These are phyloP conservation scores for Aspergillus sojae DNA, from an alignment of 2,329 filamentous ascomycete species.

Conservation along the genomic window DNA sequence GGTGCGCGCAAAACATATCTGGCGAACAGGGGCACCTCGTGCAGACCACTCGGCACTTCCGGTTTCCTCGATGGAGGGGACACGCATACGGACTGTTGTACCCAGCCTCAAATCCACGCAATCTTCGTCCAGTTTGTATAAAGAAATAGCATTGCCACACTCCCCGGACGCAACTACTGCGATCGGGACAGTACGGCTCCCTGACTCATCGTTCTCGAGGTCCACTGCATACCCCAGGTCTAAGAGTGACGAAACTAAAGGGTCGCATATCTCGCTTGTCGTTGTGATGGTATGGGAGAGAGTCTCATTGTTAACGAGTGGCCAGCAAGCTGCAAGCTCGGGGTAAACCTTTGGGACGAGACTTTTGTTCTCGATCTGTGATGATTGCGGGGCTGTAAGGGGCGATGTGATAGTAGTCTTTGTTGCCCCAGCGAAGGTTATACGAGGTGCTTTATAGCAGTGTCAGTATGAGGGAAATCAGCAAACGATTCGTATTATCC, in stretches of 20 bases:
- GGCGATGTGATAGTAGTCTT: conserved; percentile 30
- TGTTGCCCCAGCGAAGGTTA: conserved; percentile 37
- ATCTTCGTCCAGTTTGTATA: conserved; percentile 42
- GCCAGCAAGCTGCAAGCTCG: conserved; percentile 39
- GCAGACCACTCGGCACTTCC: conserved; percentile 54
- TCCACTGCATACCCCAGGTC: conserved; percentile 54
- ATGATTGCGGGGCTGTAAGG: conserved; percentile 14
- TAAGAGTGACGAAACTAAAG: conserved; percentile 45
- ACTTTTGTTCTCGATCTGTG: conserved; percentile 23
- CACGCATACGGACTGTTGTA: conserved; percentile 32
- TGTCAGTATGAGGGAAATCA: neutral
- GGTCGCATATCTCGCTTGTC: conserved; percentile 35
- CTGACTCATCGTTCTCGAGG: conserved; percentile 30
- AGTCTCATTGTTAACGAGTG: conserved; percentile 32
- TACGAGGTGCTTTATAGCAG: conserved; percentile 23
- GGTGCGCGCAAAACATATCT: conserved; percentile 55
- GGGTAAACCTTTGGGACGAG: conserved; percentile 34
- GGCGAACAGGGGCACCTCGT: conserved; percentile 54
- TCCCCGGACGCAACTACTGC: conserved; percentile 46
- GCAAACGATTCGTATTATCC: neutral
- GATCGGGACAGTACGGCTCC: conserved; percentile 36
- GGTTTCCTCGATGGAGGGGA: conserved; percentile 44
- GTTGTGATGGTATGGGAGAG: conserved; percentile 36
- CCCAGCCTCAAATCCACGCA: conserved; percentile 24
- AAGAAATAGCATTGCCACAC: conserved; percentile 50